Percentiles rank a stretch among this genome's conserved stretches.
Conservation (phyloP, 177 flowering plant species). For the Tripterygium wilfordii region DNA sequence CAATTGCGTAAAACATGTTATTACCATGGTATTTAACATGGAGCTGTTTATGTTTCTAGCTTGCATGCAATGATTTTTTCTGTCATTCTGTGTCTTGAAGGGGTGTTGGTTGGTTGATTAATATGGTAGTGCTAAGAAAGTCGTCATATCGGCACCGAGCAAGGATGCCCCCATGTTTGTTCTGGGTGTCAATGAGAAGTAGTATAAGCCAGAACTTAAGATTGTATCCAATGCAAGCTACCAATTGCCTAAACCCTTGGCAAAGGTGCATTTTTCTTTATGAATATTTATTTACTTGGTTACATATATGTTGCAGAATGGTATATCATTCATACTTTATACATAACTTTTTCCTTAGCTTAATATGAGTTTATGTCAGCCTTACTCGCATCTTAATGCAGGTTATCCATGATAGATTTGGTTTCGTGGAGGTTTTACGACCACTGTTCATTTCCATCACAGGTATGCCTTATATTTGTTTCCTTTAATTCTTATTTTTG, state of each 20-base stretch:
- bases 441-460: conserved; percentile 81
- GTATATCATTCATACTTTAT: background rate
- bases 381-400: conserved; percentile 12
- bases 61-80: too few relatives aligned
- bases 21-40: too few relatives aligned
- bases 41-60: too few relatives aligned
- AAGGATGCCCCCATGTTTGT: conserved; percentile 91
- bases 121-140: conserved; percentile 94
- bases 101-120: conserved; percentile 27
- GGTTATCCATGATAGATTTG: conserved; percentile 81
- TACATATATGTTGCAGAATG: too few relatives aligned
- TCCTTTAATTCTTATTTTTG: too few relatives aligned
- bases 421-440: conserved; percentile 88
- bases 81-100: conserved; percentile 78
- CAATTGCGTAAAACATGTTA: too few relatives aligned
- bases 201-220: conserved; percentile 58
- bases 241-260: conserved; percentile 88
- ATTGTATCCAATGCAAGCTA: conserved; percentile 82
- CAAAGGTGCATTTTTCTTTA: conserved; percentile 39
- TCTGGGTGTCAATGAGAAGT: conserved; percentile 73
- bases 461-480: conserved; percentile 26
- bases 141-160: conserved; percentile 83
- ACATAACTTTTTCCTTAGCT: background rate
- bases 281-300: background rate
- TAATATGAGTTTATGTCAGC: background rate